Percentiles rank a stretch among this genome's conserved stretches.
phyloP scores from a whole-genome alignment of 2,329 filamentous ascomycete species.

The Monilinia vaccinii-corymbosi region DNA sequence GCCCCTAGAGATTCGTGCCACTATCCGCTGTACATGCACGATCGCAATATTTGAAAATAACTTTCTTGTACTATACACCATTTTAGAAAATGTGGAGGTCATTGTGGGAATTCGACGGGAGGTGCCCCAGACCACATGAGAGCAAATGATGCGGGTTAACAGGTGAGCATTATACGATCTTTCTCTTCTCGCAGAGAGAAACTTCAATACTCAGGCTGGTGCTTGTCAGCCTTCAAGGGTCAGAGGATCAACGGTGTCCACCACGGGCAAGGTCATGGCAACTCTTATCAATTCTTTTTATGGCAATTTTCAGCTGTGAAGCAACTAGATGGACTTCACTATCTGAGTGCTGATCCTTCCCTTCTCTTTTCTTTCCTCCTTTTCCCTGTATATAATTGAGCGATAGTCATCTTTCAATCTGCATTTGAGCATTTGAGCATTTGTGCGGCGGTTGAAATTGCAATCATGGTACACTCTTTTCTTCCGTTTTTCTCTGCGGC shows the following conservation, averaged over 20 bases:
- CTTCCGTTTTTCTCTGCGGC: not conserved
- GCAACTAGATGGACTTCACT: not conserved
- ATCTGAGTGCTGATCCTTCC: not conserved
- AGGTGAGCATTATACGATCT: constrained; percentile 3
- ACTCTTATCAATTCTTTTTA: constrained; percentile 1
- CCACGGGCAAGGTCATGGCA: not conserved
- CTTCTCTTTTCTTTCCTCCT: not conserved
- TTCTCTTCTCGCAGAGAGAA: not conserved
- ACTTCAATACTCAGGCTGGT: not conserved
- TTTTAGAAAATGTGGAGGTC: constrained; percentile 2
- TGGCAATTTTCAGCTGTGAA: not conserved
- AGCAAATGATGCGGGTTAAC: not conserved
- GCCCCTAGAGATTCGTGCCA: not conserved
- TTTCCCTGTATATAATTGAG: constrained; percentile 1
- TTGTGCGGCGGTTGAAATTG: not conserved
- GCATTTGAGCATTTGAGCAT: not conserved
- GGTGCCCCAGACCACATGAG: not conserved
- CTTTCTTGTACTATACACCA: not conserved
- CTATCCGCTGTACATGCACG: not conserved
- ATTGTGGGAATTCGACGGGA: not conserved
- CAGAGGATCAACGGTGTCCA: not conserved
- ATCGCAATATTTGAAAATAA: not conserved
- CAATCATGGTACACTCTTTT: constrained; percentile 3
- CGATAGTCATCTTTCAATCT: not conserved
- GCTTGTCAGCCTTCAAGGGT: constrained; percentile 6